Conservation (phyloP, 352 stramenopile genomes). For the Proteromonas lacertae region DNA sequence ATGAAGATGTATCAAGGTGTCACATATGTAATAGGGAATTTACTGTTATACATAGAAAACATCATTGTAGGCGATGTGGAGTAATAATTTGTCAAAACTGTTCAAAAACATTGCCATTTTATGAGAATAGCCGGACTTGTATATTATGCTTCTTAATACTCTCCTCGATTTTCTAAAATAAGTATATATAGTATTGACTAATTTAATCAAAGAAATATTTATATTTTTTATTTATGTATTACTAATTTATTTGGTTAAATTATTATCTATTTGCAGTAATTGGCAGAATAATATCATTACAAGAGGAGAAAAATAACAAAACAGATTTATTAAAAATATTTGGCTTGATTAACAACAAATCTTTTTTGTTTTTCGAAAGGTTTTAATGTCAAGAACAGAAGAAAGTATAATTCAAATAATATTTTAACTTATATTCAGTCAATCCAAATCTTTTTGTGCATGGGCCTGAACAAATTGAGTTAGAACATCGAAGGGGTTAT, state of each 20-base stretch:
- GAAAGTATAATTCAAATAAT: conserved; percentile 80
- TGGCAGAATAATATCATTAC: not conserved
- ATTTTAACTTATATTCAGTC: conserved; percentile 51
- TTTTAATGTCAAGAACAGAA: conserved; percentile 60
- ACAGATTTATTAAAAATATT: conserved; percentile 37
- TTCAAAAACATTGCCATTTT: conserved; percentile 48
- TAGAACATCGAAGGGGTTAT: conserved; percentile 43
- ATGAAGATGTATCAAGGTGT: conserved; percentile 13
- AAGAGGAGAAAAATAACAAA: conserved; percentile 1
- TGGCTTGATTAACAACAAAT: conserved; percentile 61
- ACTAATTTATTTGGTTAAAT: conserved; percentile 40
- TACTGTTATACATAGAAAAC: conserved; percentile 56
- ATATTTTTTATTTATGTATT: no score
- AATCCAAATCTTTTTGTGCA: conserved; percentile 78
- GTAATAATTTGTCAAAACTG: conserved; percentile 63
- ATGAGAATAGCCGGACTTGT: conserved; percentile 63
- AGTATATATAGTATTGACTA: conserved; percentile 64
- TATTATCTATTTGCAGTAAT: conserved; percentile 9
- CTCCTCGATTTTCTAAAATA: conserved; percentile 45
- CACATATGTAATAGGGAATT: conserved; percentile 39
- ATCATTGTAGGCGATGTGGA: conserved; percentile 74
- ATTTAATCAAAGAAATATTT: conserved; percentile 46
- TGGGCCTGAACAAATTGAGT: conserved; percentile 36
- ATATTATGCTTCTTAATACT: conserved; percentile 50
- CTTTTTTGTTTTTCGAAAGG: conserved; percentile 58